phyloP scores from a whole-genome alignment of 2,329 filamentous ascomycete genomes.

The Botrytis paeoniae region DNA sequence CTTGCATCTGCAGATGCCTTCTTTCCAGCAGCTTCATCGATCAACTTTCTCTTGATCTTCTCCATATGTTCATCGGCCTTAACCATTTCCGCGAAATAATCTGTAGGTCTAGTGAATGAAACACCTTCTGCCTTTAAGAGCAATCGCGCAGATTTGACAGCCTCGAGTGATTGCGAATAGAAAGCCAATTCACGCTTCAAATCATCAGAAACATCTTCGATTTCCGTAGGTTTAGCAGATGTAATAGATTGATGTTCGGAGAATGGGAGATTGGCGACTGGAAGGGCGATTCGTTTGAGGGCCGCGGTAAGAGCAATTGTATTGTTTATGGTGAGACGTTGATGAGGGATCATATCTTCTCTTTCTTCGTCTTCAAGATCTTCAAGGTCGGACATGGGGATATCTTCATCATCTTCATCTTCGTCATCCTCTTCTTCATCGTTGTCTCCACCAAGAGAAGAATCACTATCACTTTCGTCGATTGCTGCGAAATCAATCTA shows the following conservation, averaged over 20 bases:
- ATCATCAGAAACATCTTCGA: slow-evolving; percentile 86
- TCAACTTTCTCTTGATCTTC: slow-evolving; percentile 87
- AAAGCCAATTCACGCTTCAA: slow-evolving; percentile 89
- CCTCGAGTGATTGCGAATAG: slow-evolving; percentile 83
- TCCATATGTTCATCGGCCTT: slow-evolving; percentile 99
- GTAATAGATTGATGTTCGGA: slow-evolving; percentile 77
- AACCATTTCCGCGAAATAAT: slow-evolving; percentile 99
- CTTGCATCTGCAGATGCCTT: slow-evolving; percentile 89
- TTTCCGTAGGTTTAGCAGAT: slow-evolving; percentile 64
- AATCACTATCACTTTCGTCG: slow-evolving; percentile 59
- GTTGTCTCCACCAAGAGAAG: slow-evolving; percentile 48
- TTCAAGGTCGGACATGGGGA: slow-evolving; percentile 83
- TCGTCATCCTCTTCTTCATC: slow-evolving; percentile 47
- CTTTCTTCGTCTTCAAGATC: slow-evolving; percentile 75
- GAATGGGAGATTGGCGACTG: slow-evolving; percentile 70
- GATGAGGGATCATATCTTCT: slow-evolving; percentile 84
- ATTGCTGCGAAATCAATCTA: slow-evolving; percentile 53
- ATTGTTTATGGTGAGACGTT: slow-evolving; percentile 97
- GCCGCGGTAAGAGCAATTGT: slow-evolving; percentile 78
- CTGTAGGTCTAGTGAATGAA: slow-evolving; percentile 81
- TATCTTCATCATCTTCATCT: slow-evolving; percentile 78
- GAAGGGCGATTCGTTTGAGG: slow-evolving; percentile 73
- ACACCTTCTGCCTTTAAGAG: slow-evolving; percentile 77
- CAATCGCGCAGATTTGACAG: slow-evolving; percentile 69
- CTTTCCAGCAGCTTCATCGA: slow-evolving; percentile 88